A percentile compares a stretch with the other conserved stretches of the same genome.
Evolutionary conservation across 257 asterid genomes (phyloP).

Genomic region (Oldenlandia corymbosa): DNA sequence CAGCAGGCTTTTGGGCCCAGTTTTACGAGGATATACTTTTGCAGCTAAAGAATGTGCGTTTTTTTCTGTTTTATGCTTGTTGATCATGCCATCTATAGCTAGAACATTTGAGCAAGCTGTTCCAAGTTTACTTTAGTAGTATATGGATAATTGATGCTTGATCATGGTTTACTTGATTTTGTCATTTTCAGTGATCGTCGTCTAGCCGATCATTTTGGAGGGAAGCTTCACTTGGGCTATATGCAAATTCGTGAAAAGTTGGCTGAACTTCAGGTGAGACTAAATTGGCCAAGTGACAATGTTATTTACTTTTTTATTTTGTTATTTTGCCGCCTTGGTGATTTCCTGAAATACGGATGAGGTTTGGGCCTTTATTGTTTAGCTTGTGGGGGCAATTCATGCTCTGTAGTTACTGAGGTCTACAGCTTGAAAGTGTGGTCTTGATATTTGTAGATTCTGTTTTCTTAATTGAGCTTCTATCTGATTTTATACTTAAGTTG

Average conservation of each 20-base stretch:
- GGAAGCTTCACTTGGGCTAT: constrained; percentile 97
- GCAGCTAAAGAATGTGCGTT: constrained; percentile 99
- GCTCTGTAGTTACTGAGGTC: neutral
- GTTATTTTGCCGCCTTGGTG: constrained; percentile 1
- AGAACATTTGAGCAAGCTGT: constrained; percentile 26
- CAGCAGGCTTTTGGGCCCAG: constrained; percentile 99
- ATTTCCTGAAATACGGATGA: neutral
- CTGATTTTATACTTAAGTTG: constrained; percentile 30
- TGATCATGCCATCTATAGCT: constrained; percentile 53
- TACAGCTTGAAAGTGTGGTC: neutral
- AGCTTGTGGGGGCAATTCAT: neutral
- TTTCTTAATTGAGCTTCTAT: neutral
- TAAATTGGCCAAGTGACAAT: constrained; percentile 4
- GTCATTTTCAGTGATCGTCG: constrained; percentile 87
- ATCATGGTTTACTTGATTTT: neutral
- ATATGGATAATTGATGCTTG: constrained; percentile 1
- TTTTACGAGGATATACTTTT: constrained; percentile 94
- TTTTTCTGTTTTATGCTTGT: constrained; percentile 60
- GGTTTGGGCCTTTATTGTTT: neutral
- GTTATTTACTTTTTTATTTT: neutral
- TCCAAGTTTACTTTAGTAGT: constrained; percentile 2
- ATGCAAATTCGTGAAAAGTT: constrained; percentile 96
- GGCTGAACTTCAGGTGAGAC: constrained; percentile 82
- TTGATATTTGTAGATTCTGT: neutral
- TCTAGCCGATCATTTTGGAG: constrained; percentile 99